Percentiles rank a stretch among this genome's conserved stretches.
Evolutionary conservation across 768 basidiomycete genomes (phyloP).

Genomic region (Pulveroboletus ravenelii): DNA sequence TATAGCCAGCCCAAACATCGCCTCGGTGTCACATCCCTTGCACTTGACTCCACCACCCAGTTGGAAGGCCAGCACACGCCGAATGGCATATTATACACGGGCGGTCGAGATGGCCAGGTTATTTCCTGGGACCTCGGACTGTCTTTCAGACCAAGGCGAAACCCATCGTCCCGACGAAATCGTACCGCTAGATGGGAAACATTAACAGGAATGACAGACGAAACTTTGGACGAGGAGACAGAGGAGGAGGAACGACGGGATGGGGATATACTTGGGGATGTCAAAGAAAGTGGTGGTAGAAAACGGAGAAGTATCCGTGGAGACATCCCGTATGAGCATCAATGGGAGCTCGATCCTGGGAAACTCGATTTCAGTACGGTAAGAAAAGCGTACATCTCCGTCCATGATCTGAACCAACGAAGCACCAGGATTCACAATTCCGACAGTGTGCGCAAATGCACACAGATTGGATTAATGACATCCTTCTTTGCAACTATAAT

Average conservation of each 20-base stretch:
- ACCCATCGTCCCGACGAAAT: conserved; percentile 14
- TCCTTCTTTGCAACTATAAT: conserved; percentile 85
- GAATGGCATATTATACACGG: conserved; percentile 86
- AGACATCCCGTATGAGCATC: conserved; percentile 58
- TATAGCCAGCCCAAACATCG: conserved; percentile 71
- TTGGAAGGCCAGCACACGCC: conserved; percentile 63
- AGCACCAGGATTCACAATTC: conserved; percentile 54
- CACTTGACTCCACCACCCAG: conserved; percentile 77
- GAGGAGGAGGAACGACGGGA: conserved; percentile 66
- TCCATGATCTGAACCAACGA: conserved; percentile 6
- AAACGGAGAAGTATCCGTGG: conserved; percentile 27
- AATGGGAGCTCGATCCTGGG: conserved; percentile 74
- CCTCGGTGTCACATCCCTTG: conserved; percentile 82
- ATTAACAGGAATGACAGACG: conserved; percentile 81
- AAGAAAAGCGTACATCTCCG: conserved; percentile 19
- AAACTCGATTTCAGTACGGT: conserved; percentile 48
- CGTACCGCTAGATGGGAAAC: conserved; percentile 62
- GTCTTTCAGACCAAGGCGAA: conserved; percentile 47
- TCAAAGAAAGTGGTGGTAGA: conserved; percentile 39
- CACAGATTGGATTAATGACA: conserved; percentile 95
- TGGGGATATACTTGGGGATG: conserved; percentile 76
- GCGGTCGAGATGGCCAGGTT: conserved; percentile 83
- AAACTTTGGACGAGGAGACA: conserved; percentile 57
- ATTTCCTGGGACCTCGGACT: conserved; percentile 84
- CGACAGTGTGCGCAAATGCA: conserved; percentile 87